Evolutionary conservation across 2,329 filamentous ascomycete genomes (phyloP).

Genomic region (Ophiocordyceps australis): DNA sequence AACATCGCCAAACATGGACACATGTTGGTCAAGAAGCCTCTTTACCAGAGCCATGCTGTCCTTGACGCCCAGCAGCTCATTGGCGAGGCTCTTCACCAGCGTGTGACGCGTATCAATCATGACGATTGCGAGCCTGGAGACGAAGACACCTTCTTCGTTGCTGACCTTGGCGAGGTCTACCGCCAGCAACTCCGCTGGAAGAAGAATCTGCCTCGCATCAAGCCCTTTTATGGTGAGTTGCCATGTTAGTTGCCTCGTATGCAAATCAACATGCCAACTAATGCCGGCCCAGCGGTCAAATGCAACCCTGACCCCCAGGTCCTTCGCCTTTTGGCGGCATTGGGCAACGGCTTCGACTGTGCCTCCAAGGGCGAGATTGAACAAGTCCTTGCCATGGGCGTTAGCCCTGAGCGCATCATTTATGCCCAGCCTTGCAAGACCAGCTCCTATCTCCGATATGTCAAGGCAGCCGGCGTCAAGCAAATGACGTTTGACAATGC

Average conservation of each 20-base stretch:
- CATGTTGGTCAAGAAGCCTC: conserved; percentile 25
- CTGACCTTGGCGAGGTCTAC: conserved; percentile 95
- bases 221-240: conserved; percentile 78
- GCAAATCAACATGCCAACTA: conserved; percentile 2
- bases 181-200: conserved; percentile 98
- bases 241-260: too few relatives aligned
- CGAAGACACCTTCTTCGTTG: conserved; percentile 96
- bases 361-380: conserved; percentile 97
- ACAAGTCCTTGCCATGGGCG: conserved; percentile 65
- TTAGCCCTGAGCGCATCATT: conserved; percentile 83
- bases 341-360: conserved; percentile 95
- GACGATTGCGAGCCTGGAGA: conserved; percentile 81
- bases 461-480: conserved; percentile 67
- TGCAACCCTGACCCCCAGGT: conserved; percentile 92
- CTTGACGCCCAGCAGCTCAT: conserved; percentile 62
- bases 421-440: conserved; percentile 99
- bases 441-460: conserved; percentile 89
- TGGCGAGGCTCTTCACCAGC: conserved; percentile 69
- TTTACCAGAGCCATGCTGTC: conserved; percentile 17
- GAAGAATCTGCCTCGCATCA: conserved; percentile 77
- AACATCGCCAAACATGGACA: conserved; percentile 30
- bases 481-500: conserved; percentile 99
- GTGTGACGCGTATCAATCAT: conserved; percentile 68
- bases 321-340: conserved; percentile 66
- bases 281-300: conserved; percentile 57